Evolutionary conservation across 2,329 filamentous ascomycete species (phyloP), one percentile per base, ranked within the genome.

Genomic region (Fusarium solani-melongenae): DNA sequence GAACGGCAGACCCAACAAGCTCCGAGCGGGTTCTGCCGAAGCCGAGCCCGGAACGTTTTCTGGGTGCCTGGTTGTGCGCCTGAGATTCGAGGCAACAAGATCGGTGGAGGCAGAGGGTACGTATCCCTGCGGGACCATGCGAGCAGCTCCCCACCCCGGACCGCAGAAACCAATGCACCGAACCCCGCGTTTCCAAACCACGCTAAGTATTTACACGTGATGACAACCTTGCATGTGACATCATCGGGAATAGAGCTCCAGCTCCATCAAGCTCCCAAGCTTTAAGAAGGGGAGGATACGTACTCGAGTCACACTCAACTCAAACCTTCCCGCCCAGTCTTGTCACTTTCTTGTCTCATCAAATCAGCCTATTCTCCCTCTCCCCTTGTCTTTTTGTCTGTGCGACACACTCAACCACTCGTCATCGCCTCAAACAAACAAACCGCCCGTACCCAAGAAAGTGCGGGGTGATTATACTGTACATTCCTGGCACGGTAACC

Each of bases 11-110:
- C 69, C 62, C 63, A 70, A 51, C 76, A 77, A 78, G 76, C 78
- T 80, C 76, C 78, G 79, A 81, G 75, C 78, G 79, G 77, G 75
- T 82, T 80, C 77, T 81, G 76, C 81, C 79, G 80, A 79, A 80
- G 78, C 81, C 81, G 81, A 78, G 66, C 67, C 66, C 70, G 70
- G 69, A 60, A 62, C 27, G 39, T 57, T 44, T 29, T 60, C 29
- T 69, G 36, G n/a, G 1, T 46, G 80, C 81, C 81, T 83, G 55
- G 79, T 71, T 72, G 70, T n/a, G 0, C 33, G 80, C 81, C 81
- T 83, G 51, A 81, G 72, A 73, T 74, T n/a, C 15, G 7, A 76
- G 72, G 69, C 66, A 56, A 22, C 6, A 9, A 41, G 10, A 6
- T 58, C 10, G 20, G 51, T 5, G 36, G 20, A 44, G 38, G n/a